These are phyloP conservation scores for Podaxis carcinomalis DNA, from an alignment of 768 basidiomycete genomes.

Conservation along the genomic window DNA sequence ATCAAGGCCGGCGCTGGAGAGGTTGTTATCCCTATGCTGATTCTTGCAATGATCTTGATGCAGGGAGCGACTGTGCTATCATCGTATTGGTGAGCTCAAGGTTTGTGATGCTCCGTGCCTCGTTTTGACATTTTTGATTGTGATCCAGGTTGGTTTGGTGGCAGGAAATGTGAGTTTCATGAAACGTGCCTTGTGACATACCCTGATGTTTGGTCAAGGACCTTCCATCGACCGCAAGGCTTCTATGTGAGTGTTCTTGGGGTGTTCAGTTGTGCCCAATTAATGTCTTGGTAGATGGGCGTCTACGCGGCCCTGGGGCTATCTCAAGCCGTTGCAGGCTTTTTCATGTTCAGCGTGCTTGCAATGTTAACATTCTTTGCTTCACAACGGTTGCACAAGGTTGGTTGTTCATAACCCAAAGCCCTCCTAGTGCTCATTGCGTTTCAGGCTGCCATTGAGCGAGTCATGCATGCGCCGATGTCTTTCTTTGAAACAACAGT, in stretches of 20 bases:
- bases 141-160: slow-evolving; percentile 73
- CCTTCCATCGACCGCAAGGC: slow-evolving; percentile 54
- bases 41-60: slow-evolving; percentile 55
- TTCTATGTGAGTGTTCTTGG: slow-evolving; percentile 59
- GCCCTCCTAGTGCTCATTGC: background rate
- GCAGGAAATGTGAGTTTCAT: slow-evolving; percentile 53
- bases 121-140: background rate
- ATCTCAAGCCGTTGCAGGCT: slow-evolving; percentile 62
- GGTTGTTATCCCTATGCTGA: slow-evolving; percentile 60
- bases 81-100: slow-evolving; percentile 59
- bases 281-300: slow-evolving; percentile 54
- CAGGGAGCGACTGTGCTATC: slow-evolving; percentile 72
- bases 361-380: slow-evolving; percentile 75
- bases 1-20: slow-evolving; percentile 64
- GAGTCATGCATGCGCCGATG: slow-evolving; percentile 84
- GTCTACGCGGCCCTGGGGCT: slow-evolving; percentile 75
- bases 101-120: background rate
- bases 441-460: slow-evolving; percentile 52
- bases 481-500: slow-evolving; percentile 87
- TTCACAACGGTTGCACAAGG: slow-evolving; percentile 63
- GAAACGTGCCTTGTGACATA: background rate
- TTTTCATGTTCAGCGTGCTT: slow-evolving; percentile 62
- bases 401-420: slow-evolving; percentile 19
- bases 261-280: background rate
- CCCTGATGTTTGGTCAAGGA: slow-evolving; percentile 25